phyloP scores from a whole-genome alignment of 2,329 filamentous ascomycete genomes.

The Cladosporium phlei region DNA sequence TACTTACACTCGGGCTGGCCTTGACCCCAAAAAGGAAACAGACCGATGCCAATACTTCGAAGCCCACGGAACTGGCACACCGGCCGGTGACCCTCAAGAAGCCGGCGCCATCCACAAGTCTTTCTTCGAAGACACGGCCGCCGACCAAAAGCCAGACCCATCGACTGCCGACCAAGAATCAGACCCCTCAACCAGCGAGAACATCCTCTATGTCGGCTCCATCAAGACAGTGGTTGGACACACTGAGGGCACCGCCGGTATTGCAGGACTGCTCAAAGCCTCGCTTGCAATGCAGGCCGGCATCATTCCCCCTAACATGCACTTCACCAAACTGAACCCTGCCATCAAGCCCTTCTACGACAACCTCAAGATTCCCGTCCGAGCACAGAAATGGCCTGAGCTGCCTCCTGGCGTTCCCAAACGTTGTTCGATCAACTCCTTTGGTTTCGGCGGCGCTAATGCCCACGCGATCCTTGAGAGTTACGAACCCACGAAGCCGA shows the following conservation, averaged over 20 bases:
- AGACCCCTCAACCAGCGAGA: conserved; percentile 18
- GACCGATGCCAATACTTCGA: conserved; percentile 24
- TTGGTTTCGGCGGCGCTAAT: conserved; percentile 28
- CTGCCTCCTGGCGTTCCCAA: conserved; percentile 14
- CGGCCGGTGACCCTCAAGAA: conserved; percentile 26
- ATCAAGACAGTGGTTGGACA: conserved; percentile 26
- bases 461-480: conserved; percentile 27
- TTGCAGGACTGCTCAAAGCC: conserved; percentile 18
- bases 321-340: conserved; percentile 23
- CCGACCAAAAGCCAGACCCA: too few species aligned
- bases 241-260: conserved; percentile 15
- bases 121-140: too few species aligned
- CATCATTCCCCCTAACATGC: conserved; percentile 23
- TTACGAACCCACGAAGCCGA: too few species aligned
- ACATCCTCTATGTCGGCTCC: conserved; percentile 23
- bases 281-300: conserved; percentile 23
- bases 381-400: conserved; percentile 18
- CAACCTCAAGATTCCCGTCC: conserved; percentile 18
- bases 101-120: conserved; percentile 18
- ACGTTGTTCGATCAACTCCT: conserved; percentile 24
- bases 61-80: conserved; percentile 30
- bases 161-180: too few species aligned
- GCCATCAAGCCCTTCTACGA: conserved; percentile 24
- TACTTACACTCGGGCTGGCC: conserved; percentile 34
- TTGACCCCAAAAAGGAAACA: conserved; percentile 21